Conservation (phyloP, 331 rosid genomes). For the Erythrophleum ivorense region DNA sequence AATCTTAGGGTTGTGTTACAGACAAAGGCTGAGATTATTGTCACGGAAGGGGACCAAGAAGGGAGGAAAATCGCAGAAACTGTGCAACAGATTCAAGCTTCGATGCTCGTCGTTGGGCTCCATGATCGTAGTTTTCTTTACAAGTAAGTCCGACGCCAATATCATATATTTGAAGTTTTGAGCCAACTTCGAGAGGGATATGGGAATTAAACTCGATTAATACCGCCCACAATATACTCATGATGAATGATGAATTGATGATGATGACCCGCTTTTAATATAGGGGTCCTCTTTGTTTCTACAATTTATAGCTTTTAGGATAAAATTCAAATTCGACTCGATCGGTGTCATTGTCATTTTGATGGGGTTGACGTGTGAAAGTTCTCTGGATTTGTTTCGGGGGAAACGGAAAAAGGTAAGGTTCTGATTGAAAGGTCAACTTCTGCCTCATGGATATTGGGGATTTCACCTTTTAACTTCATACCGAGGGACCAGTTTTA, state of each 20-base stretch:
- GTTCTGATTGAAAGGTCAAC: conserved; percentile 33
- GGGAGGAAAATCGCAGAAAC: conserved; percentile 68
- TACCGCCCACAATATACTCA: not conserved
- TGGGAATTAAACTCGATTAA: conserved; percentile 8
- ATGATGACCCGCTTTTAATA: conserved; percentile 15
- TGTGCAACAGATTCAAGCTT: conserved; percentile 80
- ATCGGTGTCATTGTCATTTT: conserved; percentile 9
- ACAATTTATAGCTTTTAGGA: not conserved
- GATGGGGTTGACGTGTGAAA: conserved; percentile 23
- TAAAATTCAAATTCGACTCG: conserved; percentile 11
- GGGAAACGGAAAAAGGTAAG: conserved; percentile 24
- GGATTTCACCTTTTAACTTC: conserved; percentile 4
- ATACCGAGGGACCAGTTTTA: not conserved
- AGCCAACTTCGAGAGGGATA: not conserved
- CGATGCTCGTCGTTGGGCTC: conserved; percentile 83
- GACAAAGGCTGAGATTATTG: conserved; percentile 92
- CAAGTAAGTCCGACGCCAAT: conserved; percentile 60
- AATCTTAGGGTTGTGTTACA: conserved; percentile 77
- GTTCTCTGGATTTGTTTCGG: conserved; percentile 17
- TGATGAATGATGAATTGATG: not conserved
- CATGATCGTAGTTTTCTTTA: conserved; percentile 91
- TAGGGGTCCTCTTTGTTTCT: conserved; percentile 29
- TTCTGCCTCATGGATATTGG: conserved; percentile 23
- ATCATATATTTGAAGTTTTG: not conserved
- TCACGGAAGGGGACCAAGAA: conserved; percentile 82